Conservation (phyloP, 2,329 filamentous ascomycete species). For the Colletotrichum shisoi region DNA sequence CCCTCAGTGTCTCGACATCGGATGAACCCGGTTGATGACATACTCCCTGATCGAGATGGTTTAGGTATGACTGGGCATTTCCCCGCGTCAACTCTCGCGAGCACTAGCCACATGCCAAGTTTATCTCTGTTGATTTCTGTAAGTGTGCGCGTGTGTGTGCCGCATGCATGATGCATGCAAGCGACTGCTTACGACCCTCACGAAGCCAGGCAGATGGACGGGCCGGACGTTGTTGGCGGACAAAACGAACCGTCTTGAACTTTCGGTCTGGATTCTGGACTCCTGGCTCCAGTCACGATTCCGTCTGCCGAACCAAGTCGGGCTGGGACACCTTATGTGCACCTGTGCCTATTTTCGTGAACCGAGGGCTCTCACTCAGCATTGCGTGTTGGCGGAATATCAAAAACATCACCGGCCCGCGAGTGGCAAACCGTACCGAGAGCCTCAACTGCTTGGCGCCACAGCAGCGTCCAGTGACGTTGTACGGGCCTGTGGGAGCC, state of each 20-base stretch:
- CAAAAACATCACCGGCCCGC: neutral
- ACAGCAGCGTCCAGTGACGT: neutral
- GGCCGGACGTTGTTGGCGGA: neutral
- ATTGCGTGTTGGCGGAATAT: neutral
- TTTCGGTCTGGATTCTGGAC: neutral
- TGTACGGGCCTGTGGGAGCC: neutral
- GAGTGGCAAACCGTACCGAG: neutral
- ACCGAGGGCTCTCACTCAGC: neutral
- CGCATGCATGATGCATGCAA: neutral
- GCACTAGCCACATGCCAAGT: constrained; percentile 8
- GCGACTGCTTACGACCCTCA: neutral
- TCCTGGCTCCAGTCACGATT: neutral
- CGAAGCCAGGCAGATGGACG: neutral
- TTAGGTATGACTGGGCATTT: constrained; percentile 5
- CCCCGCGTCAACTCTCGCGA: constrained; percentile 13
- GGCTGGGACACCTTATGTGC: neutral
- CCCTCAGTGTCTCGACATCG: constrained; percentile 19
- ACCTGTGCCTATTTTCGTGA: neutral
- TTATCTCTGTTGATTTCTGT: neutral
- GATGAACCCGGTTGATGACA: constrained; percentile 35
- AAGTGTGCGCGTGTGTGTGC: neutral
- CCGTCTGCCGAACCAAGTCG: neutral
- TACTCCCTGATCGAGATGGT: constrained; percentile 18
- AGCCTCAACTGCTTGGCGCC: neutral
- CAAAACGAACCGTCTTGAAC: neutral